phyloP scores from a whole-genome alignment of 176 grass and related monocot genomes.

The Elaeis guineensis region DNA sequence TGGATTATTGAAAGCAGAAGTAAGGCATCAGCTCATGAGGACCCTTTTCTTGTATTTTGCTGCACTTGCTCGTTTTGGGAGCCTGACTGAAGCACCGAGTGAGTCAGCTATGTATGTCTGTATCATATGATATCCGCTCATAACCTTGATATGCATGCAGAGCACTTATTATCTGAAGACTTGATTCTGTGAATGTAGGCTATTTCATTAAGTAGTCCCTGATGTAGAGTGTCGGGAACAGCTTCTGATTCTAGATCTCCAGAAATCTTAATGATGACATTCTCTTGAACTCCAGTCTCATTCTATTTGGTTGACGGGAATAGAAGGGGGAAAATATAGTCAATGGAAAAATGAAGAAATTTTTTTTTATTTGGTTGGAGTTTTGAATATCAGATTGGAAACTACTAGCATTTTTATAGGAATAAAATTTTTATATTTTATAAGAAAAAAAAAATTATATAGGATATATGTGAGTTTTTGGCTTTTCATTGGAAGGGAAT shows the following conservation, averaged over 20 bases:
- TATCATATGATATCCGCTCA: constrained; percentile 45
- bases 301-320: too few species aligned
- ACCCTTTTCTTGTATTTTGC: constrained; percentile 10
- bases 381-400: too few species aligned
- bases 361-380: too few species aligned
- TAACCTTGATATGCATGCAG: constrained; percentile 22
- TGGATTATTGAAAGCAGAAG: constrained; percentile 59
- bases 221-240: constrained; percentile 1
- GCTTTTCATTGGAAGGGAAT: too few species aligned
- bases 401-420: too few species aligned
- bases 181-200: constrained; percentile 61
- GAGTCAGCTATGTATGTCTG: constrained; percentile 28
- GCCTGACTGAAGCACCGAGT: constrained; percentile 37
- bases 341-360: too few species aligned
- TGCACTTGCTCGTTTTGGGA: constrained; percentile 29
- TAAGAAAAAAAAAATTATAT: too few species aligned
- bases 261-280: constrained; percentile 16
- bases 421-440: too few species aligned
- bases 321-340: too few species aligned
- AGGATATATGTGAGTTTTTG: too few species aligned
- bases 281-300: too few species aligned
- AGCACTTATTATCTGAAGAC: constrained; percentile 26
- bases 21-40: background rate
- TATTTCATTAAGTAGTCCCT: constrained; percentile 7
- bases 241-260: constrained; percentile 8